Base-by-base conservation (phyloP, 495 filamentous ascomycete species). In the Wilcoxina mikolae region DNA sequence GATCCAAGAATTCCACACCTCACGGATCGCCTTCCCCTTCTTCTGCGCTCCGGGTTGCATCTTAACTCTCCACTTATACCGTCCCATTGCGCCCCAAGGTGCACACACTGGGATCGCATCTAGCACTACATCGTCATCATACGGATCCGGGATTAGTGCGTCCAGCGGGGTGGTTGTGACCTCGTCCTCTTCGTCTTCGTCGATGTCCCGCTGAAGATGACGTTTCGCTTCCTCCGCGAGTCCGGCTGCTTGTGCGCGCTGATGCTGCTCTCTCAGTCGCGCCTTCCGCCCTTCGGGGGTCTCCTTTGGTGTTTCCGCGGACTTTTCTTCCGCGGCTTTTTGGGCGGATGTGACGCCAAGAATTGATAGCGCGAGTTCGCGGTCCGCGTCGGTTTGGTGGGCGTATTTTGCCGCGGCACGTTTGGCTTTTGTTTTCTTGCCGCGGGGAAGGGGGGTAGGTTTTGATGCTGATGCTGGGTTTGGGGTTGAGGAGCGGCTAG, bases 1-100 rank as follows among this genome's bases (percentile, higher is more conserved):
- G 5, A 75, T 67, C 88, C 91, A 95, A 45, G 75, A 75, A 33
- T 76, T 76, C 17, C 94, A 64, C 38, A 95, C 84, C 68, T 95
- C 88, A 69, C 84, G 84, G 23, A 95, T 79, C 15, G 90, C 91
- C 67, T 95, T 98, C 1, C 90, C 89, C 70, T 94, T 93, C 75
- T 98, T 98, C 60, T 80, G 75, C 2, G 78, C 61, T 2, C 91
- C 91, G 0, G 91, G 91, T 70, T 96, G 91, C 58, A 98, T 60
- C 72, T 96, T 98, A 18, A 78, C 84, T 64, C 87, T 84, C 71
- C 94, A 95, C 69, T 93, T 94, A 60, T 82, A 84, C 46, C 74
- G 77, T 0, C 69, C 71, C 57, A 98, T 72, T 0, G 91, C 84
- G 17, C 74, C 73, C 83, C 88, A 95, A 3, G 91, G 91, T 17